Base-by-base conservation (phyloP, 352 stramenopile genomes). In the Globisporangium recalcitrans region DNA sequence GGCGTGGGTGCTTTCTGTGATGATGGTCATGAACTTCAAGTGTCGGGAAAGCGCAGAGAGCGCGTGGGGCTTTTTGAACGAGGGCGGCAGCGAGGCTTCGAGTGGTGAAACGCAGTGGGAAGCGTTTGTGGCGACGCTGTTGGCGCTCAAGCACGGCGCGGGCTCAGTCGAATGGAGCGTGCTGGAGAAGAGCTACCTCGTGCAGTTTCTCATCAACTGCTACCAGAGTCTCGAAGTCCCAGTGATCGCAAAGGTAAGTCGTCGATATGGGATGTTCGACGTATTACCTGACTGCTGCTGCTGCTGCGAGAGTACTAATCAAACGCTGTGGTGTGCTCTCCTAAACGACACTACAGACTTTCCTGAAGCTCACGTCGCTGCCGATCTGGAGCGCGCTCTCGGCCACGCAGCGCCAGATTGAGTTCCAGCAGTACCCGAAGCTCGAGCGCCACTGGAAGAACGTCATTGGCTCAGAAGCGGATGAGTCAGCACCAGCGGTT, bases 311-410 rank as follows among this genome's bases (percentile, higher is more conserved):
- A 10, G 3, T 34, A 7, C 2, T 29, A 21, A 51, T 40, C 16
- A 16, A 27, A 26, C 14, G 19, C 21, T n/a, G n/a, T n/a, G 9
- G 8, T 46, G 0, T 34, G 38, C 5, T 32, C 42, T 42, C 14
- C 19, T 7, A 32, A 14, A 38, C 24, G 31, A 10, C 42, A 9
- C 14, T 42, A 38, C 38, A 68, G 40, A 78, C 66, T 10, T 68
- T 88, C 55, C 67, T 91, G n/a, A 74, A 78, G 58, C 72, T 90
- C 31, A 75, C 73, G 49, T 91, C 85, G n/a, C 64, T 93, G 9
- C 65, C 74, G 0, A 71, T 82, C 26, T 93, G 85, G 85, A 75
- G 52, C 4, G 68, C 77, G 34, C 67, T 93, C 10, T 90, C 82
- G 8, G 24, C 75, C 4, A 75, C 64, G 10, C 85, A 93, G 67